phyloP scores from a whole-genome alignment of 1,139 yeast species.

The Saccharomyces hybrid region DNA sequence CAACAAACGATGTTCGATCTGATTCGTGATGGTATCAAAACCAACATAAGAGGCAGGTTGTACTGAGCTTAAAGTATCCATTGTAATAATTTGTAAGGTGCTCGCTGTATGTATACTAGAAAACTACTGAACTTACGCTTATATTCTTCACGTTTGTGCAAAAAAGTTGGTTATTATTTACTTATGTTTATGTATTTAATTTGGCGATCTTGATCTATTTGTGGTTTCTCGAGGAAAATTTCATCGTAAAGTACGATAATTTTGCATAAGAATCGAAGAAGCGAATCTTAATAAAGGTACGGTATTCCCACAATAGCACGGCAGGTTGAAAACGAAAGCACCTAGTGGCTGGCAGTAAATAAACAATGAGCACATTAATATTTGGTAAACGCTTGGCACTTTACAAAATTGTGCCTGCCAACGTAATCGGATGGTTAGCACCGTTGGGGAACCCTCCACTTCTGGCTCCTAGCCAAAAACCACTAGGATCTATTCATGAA shows the following conservation, averaged over 20 bases:
- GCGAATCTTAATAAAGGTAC: not conserved
- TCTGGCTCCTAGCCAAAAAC: not conserved
- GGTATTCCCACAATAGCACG: not conserved
- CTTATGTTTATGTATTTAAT: not conserved
- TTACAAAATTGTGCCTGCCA: not conserved
- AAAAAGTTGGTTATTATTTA: not conserved
- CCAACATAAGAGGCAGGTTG: conserved; percentile 67
- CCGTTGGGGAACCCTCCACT: not conserved
- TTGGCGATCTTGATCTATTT: not conserved
- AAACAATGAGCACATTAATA: not conserved
- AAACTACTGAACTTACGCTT: not conserved
- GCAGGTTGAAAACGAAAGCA: not conserved
- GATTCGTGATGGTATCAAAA: conserved; percentile 91
- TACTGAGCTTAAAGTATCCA: conserved; percentile 9
- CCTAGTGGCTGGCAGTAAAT: not conserved
- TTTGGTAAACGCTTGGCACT: not conserved
- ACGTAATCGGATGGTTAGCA: not conserved
- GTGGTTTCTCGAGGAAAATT: not conserved
- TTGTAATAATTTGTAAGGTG: not conserved
- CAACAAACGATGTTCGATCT: conserved; percentile 84
- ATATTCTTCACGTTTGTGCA: not conserved
- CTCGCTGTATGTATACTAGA: not conserved
- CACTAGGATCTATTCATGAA: not conserved
- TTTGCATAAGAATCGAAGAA: not conserved
- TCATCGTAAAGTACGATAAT: not conserved